These are phyloP conservation scores for Scheffersomyces quercinus DNA, from an alignment of 1,139 yeast genomes.

Conservation along the genomic window DNA sequence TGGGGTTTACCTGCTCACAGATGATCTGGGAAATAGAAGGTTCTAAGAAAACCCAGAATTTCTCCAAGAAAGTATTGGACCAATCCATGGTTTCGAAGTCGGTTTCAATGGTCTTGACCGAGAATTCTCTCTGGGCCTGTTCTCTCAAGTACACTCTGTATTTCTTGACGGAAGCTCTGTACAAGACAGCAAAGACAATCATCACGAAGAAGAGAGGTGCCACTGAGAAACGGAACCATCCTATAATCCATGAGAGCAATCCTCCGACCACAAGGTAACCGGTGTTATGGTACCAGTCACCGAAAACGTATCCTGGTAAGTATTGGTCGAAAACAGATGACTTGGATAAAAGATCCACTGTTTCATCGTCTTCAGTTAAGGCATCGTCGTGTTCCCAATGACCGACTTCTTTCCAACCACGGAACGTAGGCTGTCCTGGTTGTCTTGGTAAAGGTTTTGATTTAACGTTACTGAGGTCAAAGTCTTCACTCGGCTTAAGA, in stretches of 20 bases:
- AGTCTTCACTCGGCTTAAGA: slow-evolving; percentile 15
- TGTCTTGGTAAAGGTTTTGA: slow-evolving; percentile 51
- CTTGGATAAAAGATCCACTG: slow-evolving; percentile 62
- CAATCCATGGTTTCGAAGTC: slow-evolving; percentile 95
- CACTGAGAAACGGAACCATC: slow-evolving; percentile 72
- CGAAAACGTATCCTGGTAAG: slow-evolving; percentile 72
- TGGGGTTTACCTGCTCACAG: slow-evolving; percentile 80
- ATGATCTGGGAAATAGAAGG: slow-evolving; percentile 89
- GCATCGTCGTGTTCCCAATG: slow-evolving; percentile 75
- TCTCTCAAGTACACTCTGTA: slow-evolving; percentile 75
- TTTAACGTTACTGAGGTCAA: slow-evolving; percentile 33
- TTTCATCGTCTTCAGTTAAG: slow-evolving; percentile 67
- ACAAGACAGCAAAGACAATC: slow-evolving; percentile 59
- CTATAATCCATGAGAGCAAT: slow-evolving; percentile 72
- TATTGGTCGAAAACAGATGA: slow-evolving; percentile 72
- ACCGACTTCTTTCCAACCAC: slow-evolving; percentile 95
- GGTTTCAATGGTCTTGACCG: slow-evolving; percentile 75
- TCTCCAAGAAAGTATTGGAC: slow-evolving; percentile 83
- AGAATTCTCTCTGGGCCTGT: slow-evolving; percentile 80
- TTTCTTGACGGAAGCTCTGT: slow-evolving; percentile 80
- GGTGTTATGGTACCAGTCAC: slow-evolving; percentile 94
- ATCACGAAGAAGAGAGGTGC: slow-evolving; percentile 80
- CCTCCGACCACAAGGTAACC: slow-evolving; percentile 68
- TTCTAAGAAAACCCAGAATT: slow-evolving; percentile 88
- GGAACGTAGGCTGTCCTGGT: slow-evolving; percentile 62